Base-by-base conservation (phyloP, 2,329 filamentous ascomycete genomes). In the Alternaria alternata region DNA sequence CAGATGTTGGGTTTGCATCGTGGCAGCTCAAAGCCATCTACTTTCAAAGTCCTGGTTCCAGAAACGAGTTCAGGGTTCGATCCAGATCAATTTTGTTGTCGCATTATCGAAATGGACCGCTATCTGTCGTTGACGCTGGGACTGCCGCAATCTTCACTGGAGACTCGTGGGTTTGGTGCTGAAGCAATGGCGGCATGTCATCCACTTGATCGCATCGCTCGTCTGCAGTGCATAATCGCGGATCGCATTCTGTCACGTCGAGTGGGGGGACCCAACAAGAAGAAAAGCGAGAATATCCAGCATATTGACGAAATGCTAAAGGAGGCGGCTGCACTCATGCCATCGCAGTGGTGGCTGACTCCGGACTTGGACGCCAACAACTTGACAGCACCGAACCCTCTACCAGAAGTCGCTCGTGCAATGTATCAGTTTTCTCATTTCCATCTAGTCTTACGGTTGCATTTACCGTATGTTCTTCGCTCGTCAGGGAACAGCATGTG, bases 131-230 rank as follows among this genome's bases (percentile, higher is more conserved):
- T 36, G 11, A 14, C 12, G 11, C 32, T 36, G 32, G 32, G 32
- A 14, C 2, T 36, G 12, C 32, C 32, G 32, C 32, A 16, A 16
- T 32, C 30, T 11, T 32, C 30, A 32, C 30, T 32, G 12, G 32
- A 36, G 14, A 36, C 32, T 4, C 32, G 32, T 1, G 12, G 32
- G 3, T 14, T 36, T 47, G 39, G 7, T 11, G 14, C 42, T 55
- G 51, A 57, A 12, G 42, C 24, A 6, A 16, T 67, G 22, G 54
- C 53, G 24, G 34, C 61, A 0, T 73, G 74, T 26, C 63, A 69
- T 6, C 70, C 76, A 1, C 43, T 72, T 6, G 73, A 72, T 1
- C 61, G 65, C 5, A 64, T 81, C n/a, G 75, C 78, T 44, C 70
- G 75, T 1, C 59, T 75, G 36, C 70, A 78, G 12, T 68, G 63